Conservation (phyloP, 2,329 filamentous ascomycete genomes). For the Penicillium olsonii region DNA sequence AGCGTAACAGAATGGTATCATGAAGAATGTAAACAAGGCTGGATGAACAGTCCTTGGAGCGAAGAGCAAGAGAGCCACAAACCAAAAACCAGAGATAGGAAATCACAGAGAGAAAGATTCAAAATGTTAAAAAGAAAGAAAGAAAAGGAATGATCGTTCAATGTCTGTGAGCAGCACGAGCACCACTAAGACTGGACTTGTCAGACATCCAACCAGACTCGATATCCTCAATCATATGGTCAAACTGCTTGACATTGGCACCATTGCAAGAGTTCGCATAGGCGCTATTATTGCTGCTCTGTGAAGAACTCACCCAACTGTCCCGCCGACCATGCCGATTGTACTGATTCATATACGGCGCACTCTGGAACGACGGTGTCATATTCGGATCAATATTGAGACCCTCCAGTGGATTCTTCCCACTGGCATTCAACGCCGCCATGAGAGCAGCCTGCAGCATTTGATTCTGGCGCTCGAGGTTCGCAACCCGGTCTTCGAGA, state of each 20-base stretch:
- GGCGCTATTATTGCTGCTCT: conserved; percentile 29
- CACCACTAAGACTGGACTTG: conserved; percentile 20
- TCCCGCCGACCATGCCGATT: conserved; percentile 24
- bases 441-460: conserved; percentile 45
- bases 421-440: conserved; percentile 41
- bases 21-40: conserved; percentile 6
- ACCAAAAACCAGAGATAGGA: conserved; percentile 2
- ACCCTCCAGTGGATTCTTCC: conserved; percentile 32
- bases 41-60: not conserved
- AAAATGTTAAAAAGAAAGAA: not conserved
- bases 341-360: conserved; percentile 15
- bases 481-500: conserved; percentile 41
- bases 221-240: conserved; percentile 35
- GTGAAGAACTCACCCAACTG: conserved; percentile 33
- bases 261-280: conserved; percentile 22
- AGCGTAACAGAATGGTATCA: conserved; percentile 26
- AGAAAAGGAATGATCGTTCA: conserved; percentile 9
- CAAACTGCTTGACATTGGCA: conserved; percentile 29
- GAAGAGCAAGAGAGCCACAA: conserved; percentile 1
- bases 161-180: conserved; percentile 12
- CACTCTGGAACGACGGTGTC: conserved; percentile 23
- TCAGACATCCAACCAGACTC: conserved; percentile 36
- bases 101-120: not conserved
- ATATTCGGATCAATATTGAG: conserved; percentile 25
- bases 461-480: conserved; percentile 46